These are phyloP conservation scores for Psilocybe cyanescens DNA, from an alignment of 768 basidiomycete species.

Conservation along the genomic window DNA sequence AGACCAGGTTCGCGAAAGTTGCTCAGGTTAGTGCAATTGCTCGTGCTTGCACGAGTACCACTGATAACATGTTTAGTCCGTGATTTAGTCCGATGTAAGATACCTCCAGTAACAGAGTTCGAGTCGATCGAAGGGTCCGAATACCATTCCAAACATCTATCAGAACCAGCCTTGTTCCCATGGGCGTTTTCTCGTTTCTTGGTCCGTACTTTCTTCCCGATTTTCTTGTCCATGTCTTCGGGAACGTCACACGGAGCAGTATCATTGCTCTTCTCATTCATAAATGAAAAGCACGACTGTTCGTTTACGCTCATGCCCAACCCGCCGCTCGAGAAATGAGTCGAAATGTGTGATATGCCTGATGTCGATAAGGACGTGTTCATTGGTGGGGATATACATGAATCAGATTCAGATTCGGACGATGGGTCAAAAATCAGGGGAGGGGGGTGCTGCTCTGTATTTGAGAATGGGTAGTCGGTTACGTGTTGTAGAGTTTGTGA, in stretches of 20 bases:
- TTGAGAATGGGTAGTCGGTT: background rate
- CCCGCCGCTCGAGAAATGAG: slow-evolving; percentile 1
- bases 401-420: slow-evolving; percentile 16
- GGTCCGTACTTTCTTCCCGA: background rate
- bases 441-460: background rate
- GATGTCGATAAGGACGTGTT: background rate
- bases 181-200: background rate
- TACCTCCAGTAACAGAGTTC: background rate
- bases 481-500: background rate
- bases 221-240: background rate
- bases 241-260: background rate
- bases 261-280: background rate
- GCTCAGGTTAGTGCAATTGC: background rate
- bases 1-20: slow-evolving; percentile 18
- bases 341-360: slow-evolving; percentile 4
- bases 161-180: too few species aligned
- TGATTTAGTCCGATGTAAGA: background rate
- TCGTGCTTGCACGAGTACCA: background rate
- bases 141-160: background rate
- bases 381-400: slow-evolving; percentile 4
- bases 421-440: slow-evolving; percentile 16
- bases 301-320: background rate
- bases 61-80: background rate
- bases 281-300: background rate
- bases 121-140: background rate